Percentiles rank a stretch among this genome's conserved stretches.
phyloP scores from a whole-genome alignment of 345 rosid species.

The Bruguiera sexangula region DNA sequence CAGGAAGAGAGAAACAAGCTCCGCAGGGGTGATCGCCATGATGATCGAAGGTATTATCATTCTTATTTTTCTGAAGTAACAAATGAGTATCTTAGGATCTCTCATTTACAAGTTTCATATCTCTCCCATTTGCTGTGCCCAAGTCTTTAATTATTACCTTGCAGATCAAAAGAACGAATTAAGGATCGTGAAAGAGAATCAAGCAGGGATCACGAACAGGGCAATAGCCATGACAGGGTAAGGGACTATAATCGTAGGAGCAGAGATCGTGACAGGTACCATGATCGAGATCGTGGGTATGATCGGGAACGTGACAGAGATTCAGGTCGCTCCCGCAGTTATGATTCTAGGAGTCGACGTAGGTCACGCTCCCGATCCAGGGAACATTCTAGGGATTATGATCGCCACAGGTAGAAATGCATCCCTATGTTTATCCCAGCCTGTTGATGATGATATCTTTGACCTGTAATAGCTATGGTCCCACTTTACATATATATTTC shows the following conservation, averaged over 20 bases:
- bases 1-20: slow-evolving; percentile 86
- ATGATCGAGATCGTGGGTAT: slow-evolving; percentile 67
- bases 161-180: slow-evolving; percentile 79
- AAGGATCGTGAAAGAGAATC: slow-evolving; percentile 52
- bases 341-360: slow-evolving; percentile 71
- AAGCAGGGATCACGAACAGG: slow-evolving; percentile 61
- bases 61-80: neutral
- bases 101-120: neutral
- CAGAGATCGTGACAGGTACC: slow-evolving; percentile 76
- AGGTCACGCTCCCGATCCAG: slow-evolving; percentile 81
- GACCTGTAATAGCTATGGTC: too few species aligned
- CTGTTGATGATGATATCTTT: neutral
- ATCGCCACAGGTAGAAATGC: slow-evolving; percentile 65
- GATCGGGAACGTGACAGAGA: slow-evolving; percentile 63
- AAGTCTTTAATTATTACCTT: slow-evolving; percentile 12
- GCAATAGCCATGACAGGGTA: slow-evolving; percentile 67
- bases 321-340: slow-evolving; percentile 59
- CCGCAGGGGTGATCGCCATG: slow-evolving; percentile 54
- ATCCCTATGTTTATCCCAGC: neutral
- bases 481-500: neutral
- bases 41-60: slow-evolving; percentile 43
- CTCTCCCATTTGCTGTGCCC: neutral
- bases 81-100: neutral
- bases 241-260: slow-evolving; percentile 81
- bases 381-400: slow-evolving; percentile 76